Conservation (phyloP, 1,284 basidiomycete genomes). For the Ceratobasidium sp. region DNA sequence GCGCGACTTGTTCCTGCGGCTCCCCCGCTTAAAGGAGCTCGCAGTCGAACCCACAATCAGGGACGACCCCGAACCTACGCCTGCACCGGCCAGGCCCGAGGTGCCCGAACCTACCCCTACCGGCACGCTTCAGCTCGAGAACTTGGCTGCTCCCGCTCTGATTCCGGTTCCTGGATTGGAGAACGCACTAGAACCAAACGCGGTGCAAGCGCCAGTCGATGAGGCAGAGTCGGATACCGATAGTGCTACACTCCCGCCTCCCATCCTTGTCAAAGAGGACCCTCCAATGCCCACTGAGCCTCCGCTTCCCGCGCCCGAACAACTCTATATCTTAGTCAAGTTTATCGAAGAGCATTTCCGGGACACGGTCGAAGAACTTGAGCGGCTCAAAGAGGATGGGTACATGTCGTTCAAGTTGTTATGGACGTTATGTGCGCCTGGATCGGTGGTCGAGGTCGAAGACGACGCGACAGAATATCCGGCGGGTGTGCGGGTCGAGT, state of each 20-base stretch:
- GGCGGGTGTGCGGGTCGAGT: conserved; percentile 29
- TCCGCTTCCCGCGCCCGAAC: conserved; percentile 29
- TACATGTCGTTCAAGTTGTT: conserved; percentile 39
- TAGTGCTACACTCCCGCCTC: background rate
- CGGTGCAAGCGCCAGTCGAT: conserved; percentile 25
- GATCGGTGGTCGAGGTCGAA: conserved; percentile 17
- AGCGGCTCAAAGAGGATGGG: conserved; percentile 34
- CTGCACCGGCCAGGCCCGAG: background rate
- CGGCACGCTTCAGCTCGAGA: background rate
- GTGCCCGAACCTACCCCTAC: background rate
- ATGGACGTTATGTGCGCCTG: conserved; percentile 36
- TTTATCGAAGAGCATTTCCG: conserved; percentile 38
- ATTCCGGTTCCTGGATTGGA: too few species aligned
- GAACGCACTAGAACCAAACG: too few species aligned
- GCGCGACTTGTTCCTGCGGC: conserved; percentile 32
- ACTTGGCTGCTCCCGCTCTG: too few species aligned
- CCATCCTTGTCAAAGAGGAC: background rate
- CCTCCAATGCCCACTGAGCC: background rate
- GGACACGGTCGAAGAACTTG: conserved; percentile 31
- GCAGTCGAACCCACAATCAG: conserved; percentile 26
- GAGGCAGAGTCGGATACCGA: background rate
- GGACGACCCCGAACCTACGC: background rate
- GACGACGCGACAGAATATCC: conserved; percentile 32
- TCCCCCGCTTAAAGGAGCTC: conserved; percentile 8
- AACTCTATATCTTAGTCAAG: conserved; percentile 22